Conservation (phyloP, 176 grass and related monocot genomes). For the Hyparrhenia diplandra region DNA sequence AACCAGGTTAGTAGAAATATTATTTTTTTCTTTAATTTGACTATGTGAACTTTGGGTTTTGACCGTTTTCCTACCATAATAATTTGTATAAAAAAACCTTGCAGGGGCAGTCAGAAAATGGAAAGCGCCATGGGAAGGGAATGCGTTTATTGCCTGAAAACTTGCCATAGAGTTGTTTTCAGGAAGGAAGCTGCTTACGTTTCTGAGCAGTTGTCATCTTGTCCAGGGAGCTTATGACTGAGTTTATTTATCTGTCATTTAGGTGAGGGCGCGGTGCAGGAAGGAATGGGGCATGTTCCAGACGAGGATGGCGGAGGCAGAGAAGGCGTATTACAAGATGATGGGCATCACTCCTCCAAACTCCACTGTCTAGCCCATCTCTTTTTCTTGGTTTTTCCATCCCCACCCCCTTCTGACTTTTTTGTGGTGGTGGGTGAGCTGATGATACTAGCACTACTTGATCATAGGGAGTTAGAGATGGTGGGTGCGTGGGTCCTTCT, state of each 20-base stretch:
- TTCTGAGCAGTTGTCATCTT: not conserved
- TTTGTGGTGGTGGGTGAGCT: slow-evolving; percentile 25
- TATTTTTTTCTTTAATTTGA: not conserved
- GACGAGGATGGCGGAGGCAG: slow-evolving; percentile 62
- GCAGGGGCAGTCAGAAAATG: slow-evolving; percentile 64
- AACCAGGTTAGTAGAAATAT: slow-evolving; percentile 50
- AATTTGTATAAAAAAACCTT: not conserved
- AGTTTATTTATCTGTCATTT: not conserved
- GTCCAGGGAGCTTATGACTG: not conserved
- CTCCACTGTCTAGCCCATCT: slow-evolving; percentile 37
- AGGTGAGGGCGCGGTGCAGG: slow-evolving; percentile 70
- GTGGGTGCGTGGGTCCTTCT: not conserved
- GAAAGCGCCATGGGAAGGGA: slow-evolving; percentile 49
- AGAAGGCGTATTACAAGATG: slow-evolving; percentile 77
- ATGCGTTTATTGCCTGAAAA: slow-evolving; percentile 17
- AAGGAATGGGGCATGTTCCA: slow-evolving; percentile 90
- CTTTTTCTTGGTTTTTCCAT: not conserved
- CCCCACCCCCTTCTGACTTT: not conserved
- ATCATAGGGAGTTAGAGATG: not conserved
- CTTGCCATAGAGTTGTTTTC: not conserved
- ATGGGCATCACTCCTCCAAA: slow-evolving; percentile 67
- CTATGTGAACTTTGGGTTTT: not conserved
- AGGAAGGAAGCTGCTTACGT: not conserved
- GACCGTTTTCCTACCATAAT: not conserved
- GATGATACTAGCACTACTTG: not conserved